Evolutionary conservation across 2,329 filamentous ascomycete genomes (phyloP), one percentile per base, ranked within the genome.

Genomic region (Nothopassalora personata): DNA sequence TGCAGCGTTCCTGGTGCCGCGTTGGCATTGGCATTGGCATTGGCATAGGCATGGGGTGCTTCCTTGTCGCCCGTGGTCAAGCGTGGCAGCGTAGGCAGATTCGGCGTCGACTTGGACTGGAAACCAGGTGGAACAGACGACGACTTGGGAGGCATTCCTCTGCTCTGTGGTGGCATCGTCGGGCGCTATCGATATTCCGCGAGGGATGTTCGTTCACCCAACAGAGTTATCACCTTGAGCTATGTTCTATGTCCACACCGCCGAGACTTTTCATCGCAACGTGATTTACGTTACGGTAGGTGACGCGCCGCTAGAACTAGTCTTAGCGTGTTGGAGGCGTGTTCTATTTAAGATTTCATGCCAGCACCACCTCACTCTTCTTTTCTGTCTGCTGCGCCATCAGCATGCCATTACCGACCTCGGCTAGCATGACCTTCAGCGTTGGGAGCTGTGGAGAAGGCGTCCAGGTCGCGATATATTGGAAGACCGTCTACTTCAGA

Each of bases 81-180:
- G 3, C 74, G 71, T 52, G 64, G 67, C n/a, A 77, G 63, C 0
- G 76, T 78, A 1, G 77, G 73, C 1, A 79, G 69, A 57, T 79
- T 78, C 5, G 78, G 78, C 2, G 77, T 79, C 0, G 77, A 79
- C 57, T 75, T 75, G 34, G 77, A 80, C 56, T 77, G 76, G 57
- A 77, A 70, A 27, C 73, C 74, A n/a, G 68, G 52, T 27, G 75
- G 75, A 1, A 74, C 66, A 4, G 66, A 62, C 27, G 60, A 59
- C 13, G 64, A 62, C 27, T 68, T 68, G n/a, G 59, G 53, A 19
- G 62, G 56, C 34, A 60, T 62, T 47, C 76, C 77, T 74, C 77
- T 72, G 59, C 76, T 77, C 59, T 76, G 73, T 1, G 76, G 75
- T 46, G 77, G 68, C 77, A 78, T 77, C 9, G 11, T 60, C 48